phyloP scores from a whole-genome alignment of 106 monocot species.

The Gastrodia elata region DNA sequence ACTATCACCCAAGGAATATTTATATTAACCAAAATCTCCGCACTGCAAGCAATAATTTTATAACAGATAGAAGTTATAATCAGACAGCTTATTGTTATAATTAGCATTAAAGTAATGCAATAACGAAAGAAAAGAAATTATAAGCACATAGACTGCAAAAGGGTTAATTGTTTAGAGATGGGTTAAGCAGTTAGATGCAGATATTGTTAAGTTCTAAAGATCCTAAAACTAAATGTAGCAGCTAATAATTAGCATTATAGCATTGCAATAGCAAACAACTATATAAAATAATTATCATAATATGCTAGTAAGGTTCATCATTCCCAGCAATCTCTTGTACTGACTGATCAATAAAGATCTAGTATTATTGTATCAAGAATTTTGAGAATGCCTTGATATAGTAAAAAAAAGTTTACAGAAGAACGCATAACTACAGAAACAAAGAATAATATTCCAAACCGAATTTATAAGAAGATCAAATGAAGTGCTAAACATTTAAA shows the following conservation, averaged over 20 bases:
- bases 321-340: neutral
- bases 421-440: too few relatives aligned
- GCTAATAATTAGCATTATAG: neutral
- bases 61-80: neutral
- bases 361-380: too few relatives aligned
- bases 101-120: too few relatives aligned
- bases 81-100: neutral
- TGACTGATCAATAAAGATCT: neutral
- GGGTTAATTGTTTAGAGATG: neutral
- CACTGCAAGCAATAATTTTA: conserved; percentile 39
- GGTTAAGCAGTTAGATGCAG: neutral
- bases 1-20: conserved; percentile 84
- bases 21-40: conserved; percentile 82
- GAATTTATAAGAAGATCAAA: too few relatives aligned
- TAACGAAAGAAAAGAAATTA: too few relatives aligned
- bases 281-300: too few relatives aligned
- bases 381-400: too few relatives aligned
- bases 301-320: neutral
- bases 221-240: neutral
- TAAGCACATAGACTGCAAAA: neutral
- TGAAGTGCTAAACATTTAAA: too few relatives aligned
- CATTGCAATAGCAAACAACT: neutral
- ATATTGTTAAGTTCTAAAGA: neutral
- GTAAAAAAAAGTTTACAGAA: too few relatives aligned
- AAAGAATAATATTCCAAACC: too few relatives aligned